Evolutionary conservation across 805 yeast species (phyloP).

Genomic region (Barnettozyma wickerhamii): DNA sequence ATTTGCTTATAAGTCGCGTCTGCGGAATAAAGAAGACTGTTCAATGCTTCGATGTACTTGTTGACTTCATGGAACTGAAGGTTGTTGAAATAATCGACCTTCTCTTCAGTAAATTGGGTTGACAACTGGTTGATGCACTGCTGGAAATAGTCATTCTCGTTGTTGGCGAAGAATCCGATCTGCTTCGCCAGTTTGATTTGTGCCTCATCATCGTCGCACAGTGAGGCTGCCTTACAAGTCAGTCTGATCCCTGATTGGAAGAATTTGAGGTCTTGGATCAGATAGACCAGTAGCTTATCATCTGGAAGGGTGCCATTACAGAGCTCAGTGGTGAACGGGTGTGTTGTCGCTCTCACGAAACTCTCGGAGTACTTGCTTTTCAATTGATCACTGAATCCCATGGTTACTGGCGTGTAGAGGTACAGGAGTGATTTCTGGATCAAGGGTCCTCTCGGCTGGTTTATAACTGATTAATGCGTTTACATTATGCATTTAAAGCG

Average conservation of each 20-base stretch:
- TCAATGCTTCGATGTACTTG: slow-evolving; percentile 33
- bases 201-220: slow-evolving; percentile 36
- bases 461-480: too few relatives aligned
- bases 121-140: slow-evolving; percentile 29
- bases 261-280: slow-evolving; percentile 45
- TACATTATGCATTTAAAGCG: too few relatives aligned
- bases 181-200: slow-evolving; percentile 43
- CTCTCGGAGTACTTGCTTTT: slow-evolving; percentile 1
- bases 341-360: slow-evolving; percentile 14
- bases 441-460: too few relatives aligned
- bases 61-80: slow-evolving; percentile 32
- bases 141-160: slow-evolving; percentile 45
- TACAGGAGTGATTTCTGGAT: neutral
- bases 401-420: too few relatives aligned
- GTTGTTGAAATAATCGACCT: slow-evolving; percentile 14
- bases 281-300: slow-evolving; percentile 37
- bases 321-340: slow-evolving; percentile 28
- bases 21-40: slow-evolving; percentile 25
- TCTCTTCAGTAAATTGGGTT: slow-evolving; percentile 9
- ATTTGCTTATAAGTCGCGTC: slow-evolving; percentile 35
- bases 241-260: slow-evolving; percentile 40
- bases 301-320: slow-evolving; percentile 43
- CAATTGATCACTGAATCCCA: slow-evolving; percentile 10
- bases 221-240: slow-evolving; percentile 40
- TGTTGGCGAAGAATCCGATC: slow-evolving; percentile 44